Conservation (phyloP, 2,329 filamentous ascomycete genomes). For the Fusarium secorum region DNA sequence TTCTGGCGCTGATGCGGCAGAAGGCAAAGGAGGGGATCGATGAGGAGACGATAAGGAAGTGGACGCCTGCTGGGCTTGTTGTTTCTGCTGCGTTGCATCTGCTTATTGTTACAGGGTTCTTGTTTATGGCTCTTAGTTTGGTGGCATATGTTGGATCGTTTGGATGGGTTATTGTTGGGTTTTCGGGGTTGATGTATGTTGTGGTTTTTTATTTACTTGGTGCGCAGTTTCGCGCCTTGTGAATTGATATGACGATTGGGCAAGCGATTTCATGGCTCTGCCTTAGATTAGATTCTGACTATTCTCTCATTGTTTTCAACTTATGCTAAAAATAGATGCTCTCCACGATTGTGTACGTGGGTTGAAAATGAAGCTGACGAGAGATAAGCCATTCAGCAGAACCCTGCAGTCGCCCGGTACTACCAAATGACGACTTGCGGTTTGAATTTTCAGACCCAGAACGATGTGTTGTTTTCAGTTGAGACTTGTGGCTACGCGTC, state of each 20-base stretch:
- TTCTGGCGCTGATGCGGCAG: not conserved
- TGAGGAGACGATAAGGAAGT: not conserved
- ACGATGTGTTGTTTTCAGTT: no score
- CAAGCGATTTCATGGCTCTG: no score
- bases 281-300: no score
- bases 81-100: not conserved
- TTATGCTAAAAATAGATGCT: not conserved
- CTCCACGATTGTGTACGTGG: not conserved
- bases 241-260: accelerated
- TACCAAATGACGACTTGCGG: no score
- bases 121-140: not conserved
- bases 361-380: not conserved
- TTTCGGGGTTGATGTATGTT: not conserved
- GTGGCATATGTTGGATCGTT: not conserved
- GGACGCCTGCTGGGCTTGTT: not conserved
- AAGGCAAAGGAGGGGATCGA: not conserved
- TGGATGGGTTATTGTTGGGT: not conserved
- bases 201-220: not conserved
- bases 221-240: not conserved
- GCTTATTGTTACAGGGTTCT: not conserved
- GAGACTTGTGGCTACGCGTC: no score
- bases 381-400: not conserved
- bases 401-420: no score
- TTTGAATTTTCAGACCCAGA: no score
- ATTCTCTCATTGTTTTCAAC: no score